Base-by-base conservation (phyloP, 345 rosid genomes). In the Linum tenue region DNA sequence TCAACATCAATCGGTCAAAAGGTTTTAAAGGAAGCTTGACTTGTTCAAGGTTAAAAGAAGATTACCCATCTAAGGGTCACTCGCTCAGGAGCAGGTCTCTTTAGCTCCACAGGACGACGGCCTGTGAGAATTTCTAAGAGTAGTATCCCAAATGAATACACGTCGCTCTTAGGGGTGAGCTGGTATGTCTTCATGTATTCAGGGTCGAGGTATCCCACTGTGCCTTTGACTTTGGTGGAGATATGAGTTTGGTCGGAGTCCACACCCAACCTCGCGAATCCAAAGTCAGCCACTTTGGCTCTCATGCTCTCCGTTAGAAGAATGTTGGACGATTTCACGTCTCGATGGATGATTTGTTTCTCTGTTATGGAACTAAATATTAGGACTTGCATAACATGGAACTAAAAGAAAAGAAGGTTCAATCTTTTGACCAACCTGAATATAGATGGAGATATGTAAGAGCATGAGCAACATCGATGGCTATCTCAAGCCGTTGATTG, bases 231-330 rank as follows among this genome's bases (percentile, higher is more conserved):
- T 83, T 90, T 82, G 39, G 97, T 90, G 60, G 91, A 84, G 60
- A 94, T 74, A 63, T 90, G 96, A 62, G 96, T 86, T 8, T 77
- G 77, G 64, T 88, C 88, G 7, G 85, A 5, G 31, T 91, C 88
- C 62, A 79, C 64, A 0, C 95, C 97, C 14, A 81, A 77, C 78
- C 86, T 85, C 41, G 97, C 97, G 51, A 94, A 94, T 51, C 99
- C 99, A 57, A 94, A 94, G 79, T 94, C 96, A 7, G 96, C 90
- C 59, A 94, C 97, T 78, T 94, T 94, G 64, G 97, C 97, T 81
- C 95, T 86, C 96, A 94, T 75, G 78, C 83, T 83, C 65, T 88
- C 95, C 36, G 97, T 90, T 64, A 94, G 75, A 73, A 94, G 91
- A 67, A 94, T 86, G 85, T 90, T 94, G 37, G 99, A 90, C 41